Evolutionary conservation across 179 eudicot species (phyloP), one percentile per base, ranked within the genome.

Genomic region (Beta lomatogona): DNA sequence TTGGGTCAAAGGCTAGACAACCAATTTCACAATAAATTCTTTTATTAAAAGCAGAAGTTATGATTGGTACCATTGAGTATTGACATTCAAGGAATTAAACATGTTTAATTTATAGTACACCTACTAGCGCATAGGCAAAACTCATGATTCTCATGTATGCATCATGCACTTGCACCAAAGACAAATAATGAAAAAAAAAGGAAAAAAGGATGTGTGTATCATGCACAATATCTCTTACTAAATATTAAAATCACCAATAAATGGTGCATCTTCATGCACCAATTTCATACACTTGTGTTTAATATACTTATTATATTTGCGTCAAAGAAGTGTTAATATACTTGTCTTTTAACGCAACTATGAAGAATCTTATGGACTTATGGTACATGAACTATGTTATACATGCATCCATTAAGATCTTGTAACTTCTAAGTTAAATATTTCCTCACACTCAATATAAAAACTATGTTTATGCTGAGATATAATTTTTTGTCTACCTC

Each of bases 221-320:
- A n/a, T 72, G 76, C 70, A 48, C 28, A 41, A 19, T 60, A 4
- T 44, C 19, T 22, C 13, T 11, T 28, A 1, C 21, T 18, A 19
- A 41, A 8, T 44, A 61, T 46, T 22, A 77, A n/a, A 22, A 6
- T 13, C 14, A 63, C 71, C 46, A 77, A 77, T 60, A 15, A 64
- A 77, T 12, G 50, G 59, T 77, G 31, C 48, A 77, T 21, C 50
- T 66, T 46, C 55, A 61, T 45, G 45, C 76, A 72, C 44, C 25
- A 4, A 70, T 48, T 70, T 48, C 16, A 15, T 70, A 19, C 9
- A 2, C 28, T 70, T 36, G 73, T 68, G 22, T 41, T 13, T 11
- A 25, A 25, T 12, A 3, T 65, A 10, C 4, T 36, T 36, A 2
- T 36, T 2, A 36, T 36, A 36, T 36, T 36, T 36, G 41, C 41